These are phyloP conservation scores for Fusarium veterinarium DNA, from an alignment of 2,329 filamentous ascomycete species.

Conservation along the genomic window DNA sequence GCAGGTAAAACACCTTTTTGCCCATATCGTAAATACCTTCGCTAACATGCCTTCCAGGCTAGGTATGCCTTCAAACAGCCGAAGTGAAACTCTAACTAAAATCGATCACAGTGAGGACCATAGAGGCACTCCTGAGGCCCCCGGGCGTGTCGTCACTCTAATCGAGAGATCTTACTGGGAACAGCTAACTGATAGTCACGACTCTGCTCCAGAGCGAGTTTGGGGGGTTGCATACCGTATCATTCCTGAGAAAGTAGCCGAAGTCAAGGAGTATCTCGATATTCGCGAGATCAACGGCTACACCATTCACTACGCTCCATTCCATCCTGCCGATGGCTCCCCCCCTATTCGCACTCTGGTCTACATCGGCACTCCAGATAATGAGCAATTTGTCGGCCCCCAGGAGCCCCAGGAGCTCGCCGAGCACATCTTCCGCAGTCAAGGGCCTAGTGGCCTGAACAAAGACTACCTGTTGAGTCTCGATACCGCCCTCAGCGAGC, in stretches of 20 bases:
- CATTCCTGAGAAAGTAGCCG: constrained; percentile 73
- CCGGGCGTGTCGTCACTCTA: constrained; percentile 92
- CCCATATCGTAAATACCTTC: background rate
- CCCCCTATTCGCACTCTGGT: constrained; percentile 71
- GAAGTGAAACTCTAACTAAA: background rate
- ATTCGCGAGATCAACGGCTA: constrained; percentile 98
- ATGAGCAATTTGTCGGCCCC: constrained; percentile 89
- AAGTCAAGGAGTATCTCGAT: constrained; percentile 91
- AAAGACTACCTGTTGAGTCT: constrained; percentile 88
- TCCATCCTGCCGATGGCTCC: constrained; percentile 65
- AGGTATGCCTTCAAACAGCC: constrained; percentile 44
- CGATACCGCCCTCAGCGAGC: constrained; percentile 76
- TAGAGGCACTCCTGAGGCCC: constrained; percentile 86
- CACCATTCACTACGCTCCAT: constrained; percentile 89
- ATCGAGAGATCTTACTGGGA: constrained; percentile 89
- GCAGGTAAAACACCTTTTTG: constrained; percentile 75
- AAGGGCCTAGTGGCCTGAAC: constrained; percentile 89
- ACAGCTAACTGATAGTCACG: constrained; percentile 75
- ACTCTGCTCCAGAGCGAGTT: constrained; percentile 72
- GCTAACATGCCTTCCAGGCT: constrained; percentile 43
- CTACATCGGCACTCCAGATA: constrained; percentile 94
- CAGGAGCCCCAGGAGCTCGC: constrained; percentile 84
- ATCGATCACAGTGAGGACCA: constrained; percentile 80
- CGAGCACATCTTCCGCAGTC: constrained; percentile 79
- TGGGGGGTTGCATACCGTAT: constrained; percentile 97